Percentiles rank a stretch among this genome's conserved stretches.
Conservation (phyloP, 345 rosid species). For the Kandelia obovata region DNA sequence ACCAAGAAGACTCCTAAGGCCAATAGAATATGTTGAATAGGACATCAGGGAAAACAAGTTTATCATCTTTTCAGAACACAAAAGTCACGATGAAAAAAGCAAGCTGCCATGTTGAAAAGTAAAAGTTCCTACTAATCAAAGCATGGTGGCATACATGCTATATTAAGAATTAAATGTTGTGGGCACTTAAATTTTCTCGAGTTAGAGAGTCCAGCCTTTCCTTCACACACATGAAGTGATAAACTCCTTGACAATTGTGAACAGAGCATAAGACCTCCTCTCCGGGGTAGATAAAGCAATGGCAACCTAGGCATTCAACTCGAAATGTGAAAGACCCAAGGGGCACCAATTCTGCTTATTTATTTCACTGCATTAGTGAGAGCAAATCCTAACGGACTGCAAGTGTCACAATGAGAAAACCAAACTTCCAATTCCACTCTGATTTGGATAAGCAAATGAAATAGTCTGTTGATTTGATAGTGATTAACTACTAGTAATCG, state of each 20-base stretch:
- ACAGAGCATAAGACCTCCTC: conserved; percentile 64
- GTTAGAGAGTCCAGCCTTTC: conserved; percentile 35
- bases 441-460: no score
- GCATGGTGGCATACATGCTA: no score
- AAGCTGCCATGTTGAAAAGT: no score
- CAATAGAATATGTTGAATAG: no score
- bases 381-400: neutral
- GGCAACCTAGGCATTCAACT: conserved; percentile 66
- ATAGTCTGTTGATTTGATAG: no score
- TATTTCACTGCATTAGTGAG: neutral
- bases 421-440: neutral
- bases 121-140: no score
- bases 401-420: neutral
- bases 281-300: conserved; percentile 44
- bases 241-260: conserved; percentile 55
- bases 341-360: neutral
- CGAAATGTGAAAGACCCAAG: conserved; percentile 16
- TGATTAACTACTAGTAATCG: no score
- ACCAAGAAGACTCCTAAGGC: no score
- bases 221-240: conserved; percentile 57
- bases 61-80: no score
- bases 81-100: no score
- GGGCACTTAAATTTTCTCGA: conserved; percentile 36
- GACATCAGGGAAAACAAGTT: no score
- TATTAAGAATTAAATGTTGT: no score